Percentiles rank a stretch among this genome's conserved stretches.
Evolutionary conservation across 2,329 filamentous ascomycete species (phyloP).

Genomic region (Myriosclerotinia curreyana): DNA sequence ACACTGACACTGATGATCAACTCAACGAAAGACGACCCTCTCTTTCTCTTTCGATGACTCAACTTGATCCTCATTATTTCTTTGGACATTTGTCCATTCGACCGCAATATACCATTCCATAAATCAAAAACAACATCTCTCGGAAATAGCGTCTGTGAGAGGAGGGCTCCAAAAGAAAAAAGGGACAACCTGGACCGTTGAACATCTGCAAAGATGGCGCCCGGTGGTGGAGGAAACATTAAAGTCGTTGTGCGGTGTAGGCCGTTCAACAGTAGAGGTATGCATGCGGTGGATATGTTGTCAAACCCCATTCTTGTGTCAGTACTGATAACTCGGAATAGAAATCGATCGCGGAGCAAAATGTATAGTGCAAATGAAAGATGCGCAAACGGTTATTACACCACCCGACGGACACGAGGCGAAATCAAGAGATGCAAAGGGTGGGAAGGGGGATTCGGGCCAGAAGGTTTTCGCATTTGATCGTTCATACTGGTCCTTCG

Average conservation of each 20-base stretch:
- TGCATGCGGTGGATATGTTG: conserved; percentile 39
- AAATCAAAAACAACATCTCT: conserved; percentile 12
- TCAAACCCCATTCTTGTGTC: conserved; percentile 7
- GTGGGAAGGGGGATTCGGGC: conserved; percentile 62
- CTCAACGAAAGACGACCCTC: background rate
- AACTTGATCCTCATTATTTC: background rate
- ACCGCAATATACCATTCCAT: conserved; percentile 17
- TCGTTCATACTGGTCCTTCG: conserved; percentile 97
- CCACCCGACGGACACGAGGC: conserved; percentile 63
- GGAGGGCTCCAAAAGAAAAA: conserved; percentile 20
- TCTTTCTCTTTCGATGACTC: conserved; percentile 21
- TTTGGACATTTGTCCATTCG: conserved; percentile 13
- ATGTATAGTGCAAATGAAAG: conserved; percentile 98
- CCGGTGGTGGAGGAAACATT: conserved; percentile 79
- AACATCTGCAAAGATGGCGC: conserved; percentile 37
- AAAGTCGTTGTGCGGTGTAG: conserved; percentile 98
- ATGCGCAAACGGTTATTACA: conserved; percentile 80
- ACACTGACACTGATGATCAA: no score
- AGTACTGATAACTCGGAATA: conserved; percentile 42
- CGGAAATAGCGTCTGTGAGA: conserved; percentile 8
- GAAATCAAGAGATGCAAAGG: conserved; percentile 56
- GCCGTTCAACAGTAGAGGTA: conserved; percentile 95
- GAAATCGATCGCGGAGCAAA: conserved; percentile 87
- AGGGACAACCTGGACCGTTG: conserved; percentile 17
- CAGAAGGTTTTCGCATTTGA: conserved; percentile 93